Evolutionary conservation across 2,329 filamentous ascomycete genomes (phyloP), one percentile per base, ranked within the genome.

Genomic region (Lachnellula willkommii): DNA sequence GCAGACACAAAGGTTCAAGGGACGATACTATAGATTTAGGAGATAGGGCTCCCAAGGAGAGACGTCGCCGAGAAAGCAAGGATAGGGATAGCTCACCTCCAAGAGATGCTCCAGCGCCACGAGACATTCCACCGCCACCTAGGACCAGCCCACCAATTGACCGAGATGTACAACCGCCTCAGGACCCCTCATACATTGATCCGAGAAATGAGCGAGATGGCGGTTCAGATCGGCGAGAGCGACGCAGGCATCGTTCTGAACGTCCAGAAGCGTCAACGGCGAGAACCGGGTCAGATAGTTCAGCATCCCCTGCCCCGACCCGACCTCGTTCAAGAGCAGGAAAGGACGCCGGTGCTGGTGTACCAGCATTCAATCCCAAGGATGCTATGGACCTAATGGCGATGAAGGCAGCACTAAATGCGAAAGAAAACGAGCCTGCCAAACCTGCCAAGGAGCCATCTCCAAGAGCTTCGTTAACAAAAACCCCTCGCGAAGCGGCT

Each of bases 361-460:
- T 62, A 17, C 59, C 60, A 36, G 55, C 64, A 24, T 71, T 70
- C 50, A 69, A 71, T 43, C 68, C 68, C 1, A 68, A 67, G 51
- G 66, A 71, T 50, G 65, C 68, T 0, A 66, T 66, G 63, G 69
- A 70, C 53, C 47, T 71, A 15, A 66, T 63, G 40, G 68, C 67
- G 1, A 39, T 70, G 24, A 68, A 69, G 47, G 66, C 67, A 42
- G 66, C 63, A 5, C 54, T 70, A 32, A 66, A 64, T 24, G 55
- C 59, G 5, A 61, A 68, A 35, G 65, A 65, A 2, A 53, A 53
- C 24, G 15, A 59, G 3, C n/a, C 57, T 20, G 35, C 56, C 7
- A 54, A 47, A 11, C 45, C 63, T 11, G 60, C 61, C 43, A 62
- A 66, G 39, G 56, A 63, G 32, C 49, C 61, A 52, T 55, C 60